Percentiles rank a stretch among this genome's conserved stretches.
Evolutionary conservation across 306 rosid genomes (phyloP).

Genomic region (Quillaja saponaria): DNA sequence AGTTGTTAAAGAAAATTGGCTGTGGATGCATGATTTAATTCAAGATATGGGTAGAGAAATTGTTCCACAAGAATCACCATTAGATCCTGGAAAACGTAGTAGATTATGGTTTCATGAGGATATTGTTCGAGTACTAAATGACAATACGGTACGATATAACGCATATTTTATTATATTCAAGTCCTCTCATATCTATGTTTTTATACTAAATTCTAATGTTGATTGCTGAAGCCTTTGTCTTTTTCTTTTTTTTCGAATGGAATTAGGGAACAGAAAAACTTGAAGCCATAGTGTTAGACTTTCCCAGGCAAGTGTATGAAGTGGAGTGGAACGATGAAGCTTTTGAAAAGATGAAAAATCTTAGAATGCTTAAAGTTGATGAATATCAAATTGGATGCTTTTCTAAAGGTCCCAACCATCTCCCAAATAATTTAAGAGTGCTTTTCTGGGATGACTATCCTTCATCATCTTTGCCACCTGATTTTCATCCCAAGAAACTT

Average conservation of each 20-base stretch:
- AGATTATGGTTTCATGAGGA: constrained; percentile 30
- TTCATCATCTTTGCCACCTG: constrained; percentile 1
- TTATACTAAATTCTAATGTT: neutral
- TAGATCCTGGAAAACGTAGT: constrained; percentile 9
- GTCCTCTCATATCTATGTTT: no score
- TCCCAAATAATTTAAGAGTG: constrained; percentile 20
- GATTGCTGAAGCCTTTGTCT: neutral
- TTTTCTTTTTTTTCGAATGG: neutral
- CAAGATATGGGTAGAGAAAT: constrained; percentile 29
- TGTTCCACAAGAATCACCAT: neutral
- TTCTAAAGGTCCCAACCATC: constrained; percentile 6
- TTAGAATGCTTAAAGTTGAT: constrained; percentile 17
- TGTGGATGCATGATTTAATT: constrained; percentile 12
- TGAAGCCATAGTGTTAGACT: neutral
- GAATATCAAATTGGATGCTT: neutral
- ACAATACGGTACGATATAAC: neutral
- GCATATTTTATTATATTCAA: no score
- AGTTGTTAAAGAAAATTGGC: neutral
- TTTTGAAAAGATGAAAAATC: constrained; percentile 23
- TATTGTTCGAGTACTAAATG: constrained; percentile 17
- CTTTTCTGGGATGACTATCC: constrained; percentile 20
- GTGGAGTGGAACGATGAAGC: constrained; percentile 23
- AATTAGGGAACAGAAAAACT: constrained; percentile 15
- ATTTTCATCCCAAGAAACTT: neutral
- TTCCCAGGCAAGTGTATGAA: neutral